phyloP scores from a whole-genome alignment of 495 filamentous ascomycete genomes.

The Echria macrotheca region DNA sequence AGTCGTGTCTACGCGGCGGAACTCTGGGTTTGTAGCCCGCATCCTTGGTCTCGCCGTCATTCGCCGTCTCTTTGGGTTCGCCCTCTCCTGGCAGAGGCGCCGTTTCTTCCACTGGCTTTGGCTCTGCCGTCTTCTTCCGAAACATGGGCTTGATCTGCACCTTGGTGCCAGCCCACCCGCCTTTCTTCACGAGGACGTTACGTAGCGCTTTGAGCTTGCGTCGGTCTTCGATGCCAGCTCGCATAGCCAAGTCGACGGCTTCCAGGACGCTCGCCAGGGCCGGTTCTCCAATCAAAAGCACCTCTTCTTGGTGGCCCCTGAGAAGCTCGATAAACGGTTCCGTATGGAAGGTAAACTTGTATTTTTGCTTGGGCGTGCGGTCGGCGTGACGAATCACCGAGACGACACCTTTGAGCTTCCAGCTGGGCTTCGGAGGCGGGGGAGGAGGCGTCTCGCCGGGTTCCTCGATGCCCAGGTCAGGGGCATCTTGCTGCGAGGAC shows the following conservation, averaged over 20 bases:
- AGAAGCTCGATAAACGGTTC: slow-evolving; percentile 92
- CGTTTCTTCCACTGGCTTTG: slow-evolving; percentile 40
- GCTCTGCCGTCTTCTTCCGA: slow-evolving; percentile 62
- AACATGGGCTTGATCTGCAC: slow-evolving; percentile 99
- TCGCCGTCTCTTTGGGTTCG: slow-evolving; percentile 2
- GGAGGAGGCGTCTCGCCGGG: slow-evolving; percentile 51
- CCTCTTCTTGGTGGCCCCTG: slow-evolving; percentile 92
- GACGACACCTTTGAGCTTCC: slow-evolving; percentile 98
- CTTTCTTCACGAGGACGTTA: slow-evolving; percentile 85
- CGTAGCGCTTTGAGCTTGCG: slow-evolving; percentile 78
- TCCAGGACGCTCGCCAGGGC: slow-evolving; percentile 84
- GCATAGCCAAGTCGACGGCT: slow-evolving; percentile 74
- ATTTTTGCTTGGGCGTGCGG: slow-evolving; percentile 96
- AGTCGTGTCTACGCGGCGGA: slow-evolving; percentile 65
- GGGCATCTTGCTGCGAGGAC: slow-evolving; percentile 21
- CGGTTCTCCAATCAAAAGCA: slow-evolving; percentile 85
- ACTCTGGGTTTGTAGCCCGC: slow-evolving; percentile 19
- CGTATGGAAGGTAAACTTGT: slow-evolving; percentile 98
- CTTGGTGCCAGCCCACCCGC: slow-evolving; percentile 90
- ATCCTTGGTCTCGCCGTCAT: slow-evolving; percentile 10
- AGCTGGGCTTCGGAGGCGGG: slow-evolving; percentile 88
- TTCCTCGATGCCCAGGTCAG: slow-evolving; percentile 12
- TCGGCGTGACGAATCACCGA: slow-evolving; percentile 94
- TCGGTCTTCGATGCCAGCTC: slow-evolving; percentile 73
- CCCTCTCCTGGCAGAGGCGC: not conserved